A percentile compares a stretch with the other conserved stretches of the same genome.
These are phyloP conservation scores for Apiotrichum siamense DNA, from an alignment of 1,284 basidiomycete genomes.

Conservation along the genomic window DNA sequence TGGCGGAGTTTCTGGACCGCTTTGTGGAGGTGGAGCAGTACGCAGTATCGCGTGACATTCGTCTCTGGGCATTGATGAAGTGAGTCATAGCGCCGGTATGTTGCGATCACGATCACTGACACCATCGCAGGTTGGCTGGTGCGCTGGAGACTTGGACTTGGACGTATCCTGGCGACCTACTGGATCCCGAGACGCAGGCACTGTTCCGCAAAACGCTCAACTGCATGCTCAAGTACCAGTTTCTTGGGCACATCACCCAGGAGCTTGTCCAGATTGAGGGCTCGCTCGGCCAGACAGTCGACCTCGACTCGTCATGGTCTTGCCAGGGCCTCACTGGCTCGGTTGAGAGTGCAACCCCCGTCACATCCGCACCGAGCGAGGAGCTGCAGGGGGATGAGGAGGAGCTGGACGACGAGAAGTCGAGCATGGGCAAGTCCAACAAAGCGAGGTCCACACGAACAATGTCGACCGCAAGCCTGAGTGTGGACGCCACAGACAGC, in stretches of 20 bases:
- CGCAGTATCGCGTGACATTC: constrained; percentile 32
- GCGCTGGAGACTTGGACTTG: constrained; percentile 41
- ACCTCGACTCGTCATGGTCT: constrained; percentile 42
- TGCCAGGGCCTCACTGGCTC: no score
- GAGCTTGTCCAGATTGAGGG: constrained; percentile 35
- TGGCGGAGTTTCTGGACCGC: constrained; percentile 36
- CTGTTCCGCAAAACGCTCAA: constrained; percentile 31
- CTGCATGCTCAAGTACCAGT: constrained; percentile 31
- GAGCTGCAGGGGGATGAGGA: constrained; percentile 11
- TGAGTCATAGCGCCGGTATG: constrained; percentile 16
- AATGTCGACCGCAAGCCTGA: constrained; percentile 18
- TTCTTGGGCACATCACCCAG: constrained; percentile 40
- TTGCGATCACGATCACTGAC: background rate
- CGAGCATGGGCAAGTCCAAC: background rate
- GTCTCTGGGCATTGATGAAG: constrained; percentile 42
- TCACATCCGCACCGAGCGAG: no score
- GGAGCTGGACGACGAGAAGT: constrained; percentile 15
- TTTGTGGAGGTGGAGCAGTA: constrained; percentile 33
- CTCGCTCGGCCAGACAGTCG: constrained; percentile 20
- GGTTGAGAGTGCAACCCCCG: no score
- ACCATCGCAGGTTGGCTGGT: constrained; percentile 31
- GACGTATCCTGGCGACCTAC: constrained; percentile 42
- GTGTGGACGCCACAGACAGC: constrained; percentile 1
- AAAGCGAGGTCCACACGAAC: constrained; percentile 6
- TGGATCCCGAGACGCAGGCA: constrained; percentile 18